These are phyloP conservation scores for Diaporthe australafricana DNA, from an alignment of 2,329 filamentous ascomycete genomes.

Conservation along the genomic window DNA sequence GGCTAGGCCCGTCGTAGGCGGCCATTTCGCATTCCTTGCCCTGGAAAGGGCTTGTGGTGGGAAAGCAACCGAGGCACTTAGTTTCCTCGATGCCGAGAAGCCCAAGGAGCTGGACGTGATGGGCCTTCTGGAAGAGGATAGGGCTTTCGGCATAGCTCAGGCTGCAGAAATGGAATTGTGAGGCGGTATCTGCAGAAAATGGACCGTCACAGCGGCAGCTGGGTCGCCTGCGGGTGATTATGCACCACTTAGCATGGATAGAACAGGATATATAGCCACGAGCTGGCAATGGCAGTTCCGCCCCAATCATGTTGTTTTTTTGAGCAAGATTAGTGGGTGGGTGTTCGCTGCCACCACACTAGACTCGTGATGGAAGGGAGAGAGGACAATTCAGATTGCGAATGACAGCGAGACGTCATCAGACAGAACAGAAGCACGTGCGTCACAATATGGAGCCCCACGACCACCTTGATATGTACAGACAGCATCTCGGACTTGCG, in stretches of 20 bases:
- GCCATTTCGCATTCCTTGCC: constrained; percentile 88
- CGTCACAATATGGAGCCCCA: neutral
- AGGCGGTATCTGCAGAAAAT: neutral
- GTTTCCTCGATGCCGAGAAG: constrained; percentile 56
- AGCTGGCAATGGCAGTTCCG: neutral
- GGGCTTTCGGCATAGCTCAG: constrained; percentile 34
- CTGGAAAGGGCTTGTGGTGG: constrained; percentile 83
- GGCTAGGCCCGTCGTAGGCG: constrained; percentile 85
- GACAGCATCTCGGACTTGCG: no score
- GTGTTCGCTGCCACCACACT: neutral
- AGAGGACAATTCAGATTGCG: constrained; percentile 8
- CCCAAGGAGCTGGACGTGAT: constrained; percentile 50
- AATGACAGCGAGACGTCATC: constrained; percentile 1
- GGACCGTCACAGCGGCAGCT: no score
- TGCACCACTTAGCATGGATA: neutral
- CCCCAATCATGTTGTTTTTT: neutral
- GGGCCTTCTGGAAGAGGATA: constrained; percentile 42
- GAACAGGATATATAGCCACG: neutral
- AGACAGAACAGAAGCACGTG: neutral
- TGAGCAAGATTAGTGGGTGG: neutral
- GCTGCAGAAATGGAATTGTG: constrained; percentile 34
- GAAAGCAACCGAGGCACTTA: constrained; percentile 68
- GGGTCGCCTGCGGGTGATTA: neutral
- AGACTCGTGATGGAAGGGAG: neutral
- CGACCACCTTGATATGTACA: neutral